These are phyloP conservation scores for Cetradonia linearis DNA, from an alignment of 495 filamentous ascomycete genomes.

Conservation along the genomic window DNA sequence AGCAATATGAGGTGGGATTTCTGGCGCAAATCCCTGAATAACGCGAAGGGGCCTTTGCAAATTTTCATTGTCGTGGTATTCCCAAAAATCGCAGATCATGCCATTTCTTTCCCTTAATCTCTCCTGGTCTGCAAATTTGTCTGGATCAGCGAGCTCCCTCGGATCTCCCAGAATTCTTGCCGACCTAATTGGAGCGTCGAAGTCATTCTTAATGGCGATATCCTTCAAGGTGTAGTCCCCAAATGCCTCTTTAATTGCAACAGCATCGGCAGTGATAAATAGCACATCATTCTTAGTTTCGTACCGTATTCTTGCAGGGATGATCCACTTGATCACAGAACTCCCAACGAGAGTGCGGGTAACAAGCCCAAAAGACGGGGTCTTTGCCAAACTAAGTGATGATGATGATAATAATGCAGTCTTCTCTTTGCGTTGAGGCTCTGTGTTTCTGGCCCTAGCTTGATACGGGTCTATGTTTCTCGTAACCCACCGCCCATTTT, in stretches of 20 bases:
- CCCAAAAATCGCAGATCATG: neutral
- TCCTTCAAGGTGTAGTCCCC: slow-evolving; percentile 56
- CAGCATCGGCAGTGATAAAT: slow-evolving; percentile 63
- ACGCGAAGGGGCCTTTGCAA: too few species aligned
- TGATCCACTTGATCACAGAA: slow-evolving; percentile 63
- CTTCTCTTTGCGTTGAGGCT: slow-evolving; percentile 3
- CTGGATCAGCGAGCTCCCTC: slow-evolving; percentile 29
- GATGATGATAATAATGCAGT: slow-evolving; percentile 13
- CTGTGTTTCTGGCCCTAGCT: slow-evolving; percentile 27
- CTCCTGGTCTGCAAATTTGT: slow-evolving; percentile 6
- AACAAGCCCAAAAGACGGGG: slow-evolving; percentile 56
- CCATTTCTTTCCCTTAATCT: neutral
- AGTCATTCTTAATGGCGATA: slow-evolving; percentile 61
- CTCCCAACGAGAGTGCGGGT: slow-evolving; percentile 68
- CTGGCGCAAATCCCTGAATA: neutral
- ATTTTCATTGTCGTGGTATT: neutral
- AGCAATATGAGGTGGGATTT: slow-evolving; percentile 64
- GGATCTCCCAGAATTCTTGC: slow-evolving; percentile 29
- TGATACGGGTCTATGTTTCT: slow-evolving; percentile 37
- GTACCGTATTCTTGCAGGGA: slow-evolving; percentile 68
- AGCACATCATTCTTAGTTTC: slow-evolving; percentile 70
- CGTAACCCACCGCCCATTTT: slow-evolving; percentile 51
- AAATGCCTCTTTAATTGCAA: slow-evolving; percentile 56
- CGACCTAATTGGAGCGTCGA: slow-evolving; percentile 49
- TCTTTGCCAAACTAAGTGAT: slow-evolving; percentile 21